Evolutionary conservation across 1,284 basidiomycete genomes (phyloP).

Genomic region (Dichomitus squalens): DNA sequence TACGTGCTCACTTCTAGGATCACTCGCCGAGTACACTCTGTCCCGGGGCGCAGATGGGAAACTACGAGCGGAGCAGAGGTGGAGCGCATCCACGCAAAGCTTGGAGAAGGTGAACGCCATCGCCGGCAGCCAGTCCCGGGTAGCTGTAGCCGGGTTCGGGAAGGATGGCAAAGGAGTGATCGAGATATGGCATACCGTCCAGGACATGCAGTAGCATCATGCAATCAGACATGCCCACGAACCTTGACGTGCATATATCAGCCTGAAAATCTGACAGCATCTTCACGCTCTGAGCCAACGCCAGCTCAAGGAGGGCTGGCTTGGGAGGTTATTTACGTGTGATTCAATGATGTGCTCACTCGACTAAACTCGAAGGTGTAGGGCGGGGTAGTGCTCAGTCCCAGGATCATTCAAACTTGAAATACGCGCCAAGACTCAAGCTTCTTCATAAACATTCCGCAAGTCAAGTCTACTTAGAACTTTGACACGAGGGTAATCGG

Average conservation of each 20-base stretch:
- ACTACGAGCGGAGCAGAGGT: conserved; percentile 41
- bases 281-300: no score
- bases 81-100: conserved; percentile 43
- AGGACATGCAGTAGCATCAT: not conserved
- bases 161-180: conserved; percentile 59
- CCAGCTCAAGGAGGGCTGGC: no score
- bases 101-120: conserved; percentile 67
- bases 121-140: conserved; percentile 41
- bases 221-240: no score
- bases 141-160: conserved; percentile 63
- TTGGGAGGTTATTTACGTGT: no score
- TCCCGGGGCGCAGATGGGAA: conserved; percentile 33
- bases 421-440: no score
- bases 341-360: no score
- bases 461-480: no score
- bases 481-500: no score
- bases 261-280: no score
- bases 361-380: no score
- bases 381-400: no score
- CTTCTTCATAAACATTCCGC: no score
- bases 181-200: conserved; percentile 50
- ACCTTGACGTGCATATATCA: not conserved
- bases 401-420: not conserved
- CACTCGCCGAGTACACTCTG: conserved; percentile 49
- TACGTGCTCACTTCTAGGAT: conserved; percentile 63